Conservation (phyloP, 257 asterid genomes). For the Cinchona pubescens region DNA sequence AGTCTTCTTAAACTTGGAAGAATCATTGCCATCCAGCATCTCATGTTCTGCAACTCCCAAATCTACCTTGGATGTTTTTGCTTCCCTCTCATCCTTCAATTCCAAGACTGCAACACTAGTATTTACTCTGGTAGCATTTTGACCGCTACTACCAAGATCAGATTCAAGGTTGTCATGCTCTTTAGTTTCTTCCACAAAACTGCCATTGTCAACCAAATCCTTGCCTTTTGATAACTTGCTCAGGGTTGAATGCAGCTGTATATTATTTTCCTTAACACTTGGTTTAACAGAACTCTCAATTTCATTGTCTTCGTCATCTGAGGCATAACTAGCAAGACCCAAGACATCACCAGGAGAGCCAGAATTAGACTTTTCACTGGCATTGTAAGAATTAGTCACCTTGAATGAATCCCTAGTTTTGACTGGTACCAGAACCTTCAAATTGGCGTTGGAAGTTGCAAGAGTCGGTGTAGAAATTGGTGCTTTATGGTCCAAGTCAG, state of each 20-base stretch:
- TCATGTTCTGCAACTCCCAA: conserved; percentile 34
- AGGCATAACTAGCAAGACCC: conserved; percentile 86
- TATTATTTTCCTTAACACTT: conserved; percentile 34
- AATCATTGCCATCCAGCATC: conserved; percentile 25
- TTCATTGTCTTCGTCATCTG: conserved; percentile 75
- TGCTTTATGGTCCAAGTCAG: conserved; percentile 37
- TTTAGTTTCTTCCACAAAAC: conserved; percentile 35
- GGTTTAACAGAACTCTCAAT: conserved; percentile 47
- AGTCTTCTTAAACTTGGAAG: conserved; percentile 27
- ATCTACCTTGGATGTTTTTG: conserved; percentile 35
- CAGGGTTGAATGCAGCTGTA: conserved; percentile 30
- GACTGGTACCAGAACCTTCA: conserved; percentile 57
- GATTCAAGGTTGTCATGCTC: conserved; percentile 28
- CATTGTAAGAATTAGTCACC: conserved; percentile 38
- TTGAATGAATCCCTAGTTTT: conserved; percentile 47
- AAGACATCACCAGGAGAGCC: conserved; percentile 65
- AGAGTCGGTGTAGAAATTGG: conserved; percentile 41
- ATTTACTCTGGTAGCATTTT: conserved; percentile 20
- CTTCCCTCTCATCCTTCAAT: conserved; percentile 30
- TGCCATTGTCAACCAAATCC: conserved; percentile 41
- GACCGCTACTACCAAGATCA: conserved; percentile 31
- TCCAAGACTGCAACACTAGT: conserved; percentile 23
- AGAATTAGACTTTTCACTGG: conserved; percentile 52
- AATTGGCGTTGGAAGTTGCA: conserved; percentile 52
- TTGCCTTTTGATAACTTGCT: conserved; percentile 32